phyloP scores from a whole-genome alignment of 2,329 filamentous ascomycete species.

The Colletotrichum aenigma region DNA sequence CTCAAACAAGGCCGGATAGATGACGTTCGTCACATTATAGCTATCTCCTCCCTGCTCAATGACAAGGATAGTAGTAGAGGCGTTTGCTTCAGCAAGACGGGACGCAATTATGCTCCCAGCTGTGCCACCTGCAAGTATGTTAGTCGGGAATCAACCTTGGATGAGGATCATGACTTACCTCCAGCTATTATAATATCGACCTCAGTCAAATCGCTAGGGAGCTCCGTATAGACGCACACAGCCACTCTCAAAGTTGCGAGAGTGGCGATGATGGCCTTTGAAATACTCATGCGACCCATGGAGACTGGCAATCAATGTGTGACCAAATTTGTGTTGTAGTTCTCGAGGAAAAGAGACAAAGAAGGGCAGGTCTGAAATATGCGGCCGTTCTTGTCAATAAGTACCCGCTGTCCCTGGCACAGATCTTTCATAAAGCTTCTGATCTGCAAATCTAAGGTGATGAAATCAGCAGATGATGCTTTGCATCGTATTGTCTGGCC shows the following conservation, averaged over 20 bases:
- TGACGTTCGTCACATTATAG: slow-evolving; percentile 26
- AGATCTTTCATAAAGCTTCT: background rate
- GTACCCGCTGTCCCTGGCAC: background rate
- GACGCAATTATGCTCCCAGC: slow-evolving; percentile 29
- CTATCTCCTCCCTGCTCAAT: slow-evolving; percentile 32
- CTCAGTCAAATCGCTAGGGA: background rate
- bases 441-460: background rate
- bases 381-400: background rate
- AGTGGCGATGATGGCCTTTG: background rate
- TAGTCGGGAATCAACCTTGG: background rate
- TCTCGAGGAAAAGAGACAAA: background rate
- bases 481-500: background rate
- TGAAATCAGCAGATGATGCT: background rate
- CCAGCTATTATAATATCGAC: background rate
- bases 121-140: slow-evolving; percentile 27
- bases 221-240: background rate
- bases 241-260: background rate
- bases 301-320: rapidly evolving
- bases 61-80: slow-evolving; percentile 29
- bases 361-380: background rate
- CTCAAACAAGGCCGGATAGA: slow-evolving; percentile 25
- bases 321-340: background rate
- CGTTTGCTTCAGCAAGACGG: slow-evolving; percentile 28
- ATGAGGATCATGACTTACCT: background rate
- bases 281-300: background rate